Evolutionary conservation across 345 rosid species (phyloP).

Genomic region (Acer saccharum): DNA sequence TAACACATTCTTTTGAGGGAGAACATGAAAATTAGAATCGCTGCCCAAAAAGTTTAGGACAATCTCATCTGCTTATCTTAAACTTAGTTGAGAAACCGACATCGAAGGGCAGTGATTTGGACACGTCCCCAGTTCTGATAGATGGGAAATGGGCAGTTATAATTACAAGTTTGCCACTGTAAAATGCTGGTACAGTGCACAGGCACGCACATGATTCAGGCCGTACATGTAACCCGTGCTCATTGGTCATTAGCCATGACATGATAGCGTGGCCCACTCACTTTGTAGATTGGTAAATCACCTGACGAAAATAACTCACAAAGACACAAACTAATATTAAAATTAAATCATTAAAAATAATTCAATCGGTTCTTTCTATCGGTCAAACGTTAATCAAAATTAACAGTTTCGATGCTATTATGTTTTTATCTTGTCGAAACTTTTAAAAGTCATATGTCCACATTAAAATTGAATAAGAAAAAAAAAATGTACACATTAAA

Average conservation of each 20-base stretch:
- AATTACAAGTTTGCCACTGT: conserved; percentile 23
- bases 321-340: not conserved
- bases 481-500: too few relatives aligned
- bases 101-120: conserved; percentile 21
- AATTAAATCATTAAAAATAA: too few relatives aligned
- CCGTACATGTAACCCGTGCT: not conserved
- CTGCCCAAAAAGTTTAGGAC: conserved; percentile 19
- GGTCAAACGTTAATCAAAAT: too few relatives aligned
- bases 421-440: too few relatives aligned
- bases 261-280: not conserved
- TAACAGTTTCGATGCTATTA: too few relatives aligned
- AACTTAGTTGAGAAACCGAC: conserved; percentile 9
- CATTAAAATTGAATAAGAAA: too few relatives aligned
- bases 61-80: conserved; percentile 13
- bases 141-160: not conserved
- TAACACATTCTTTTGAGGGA: not conserved
- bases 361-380: too few relatives aligned
- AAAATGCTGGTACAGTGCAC: not conserved
- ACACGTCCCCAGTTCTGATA: conserved; percentile 17
- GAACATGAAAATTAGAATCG: not conserved
- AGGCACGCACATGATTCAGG: not conserved
- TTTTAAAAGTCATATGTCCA: too few relatives aligned
- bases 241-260: not conserved
- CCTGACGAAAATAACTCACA: not conserved
- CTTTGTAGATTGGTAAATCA: not conserved